Base-by-base conservation (phyloP, 768 basidiomycete species). In the Mrakia gelida region DNA sequence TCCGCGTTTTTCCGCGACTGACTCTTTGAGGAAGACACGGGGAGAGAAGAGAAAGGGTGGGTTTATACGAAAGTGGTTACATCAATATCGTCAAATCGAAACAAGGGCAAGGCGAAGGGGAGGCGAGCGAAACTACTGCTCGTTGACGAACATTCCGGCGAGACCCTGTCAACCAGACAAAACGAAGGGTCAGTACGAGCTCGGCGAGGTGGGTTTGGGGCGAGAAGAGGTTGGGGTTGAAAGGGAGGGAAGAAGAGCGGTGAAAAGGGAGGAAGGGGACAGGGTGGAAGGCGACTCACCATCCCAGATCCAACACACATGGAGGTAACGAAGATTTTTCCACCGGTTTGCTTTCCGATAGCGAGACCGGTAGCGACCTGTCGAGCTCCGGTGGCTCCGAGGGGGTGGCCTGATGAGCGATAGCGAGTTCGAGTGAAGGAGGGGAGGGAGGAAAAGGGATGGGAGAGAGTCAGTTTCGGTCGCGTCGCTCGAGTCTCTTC, bases 261-360 rank as follows among this genome's bases (percentile, higher is more conserved):
- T n/a, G n/a, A n/a, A n/a, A 52, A 52, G 49, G 49, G 7, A 18
- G 49, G 49, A 52, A 21, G 49, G 18, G 21, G 49, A 52, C n/a
- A n/a, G n/a, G n/a, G n/a, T n/a, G 16, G 49, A 52, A 2, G 13
- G 2, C 15, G 49, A 52, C 49, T 52, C 49, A 52, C 93, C 92
- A 94, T 94, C 32, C 93, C 92, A 21, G 88, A 89, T 10, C 93
- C 93, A 82, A 94, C 91, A 83, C 94, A 95, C 94, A 96, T 96
- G 80, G 89, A 91, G 2, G 93, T 95, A 45, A 92, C 90, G 80
- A 96, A 94, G 80, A 96, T 86, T 83, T 91, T 91, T 32, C 87
- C 87, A 23, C 88, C 88, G 68, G 89, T 91, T 84, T 92, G 89
- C 87, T 90, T 94, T 16, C 92, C 91, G 71, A 93, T 90, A 82